Base-by-base conservation (phyloP, 2,329 filamentous ascomycete genomes). In the Ascomycota sp. region DNA sequence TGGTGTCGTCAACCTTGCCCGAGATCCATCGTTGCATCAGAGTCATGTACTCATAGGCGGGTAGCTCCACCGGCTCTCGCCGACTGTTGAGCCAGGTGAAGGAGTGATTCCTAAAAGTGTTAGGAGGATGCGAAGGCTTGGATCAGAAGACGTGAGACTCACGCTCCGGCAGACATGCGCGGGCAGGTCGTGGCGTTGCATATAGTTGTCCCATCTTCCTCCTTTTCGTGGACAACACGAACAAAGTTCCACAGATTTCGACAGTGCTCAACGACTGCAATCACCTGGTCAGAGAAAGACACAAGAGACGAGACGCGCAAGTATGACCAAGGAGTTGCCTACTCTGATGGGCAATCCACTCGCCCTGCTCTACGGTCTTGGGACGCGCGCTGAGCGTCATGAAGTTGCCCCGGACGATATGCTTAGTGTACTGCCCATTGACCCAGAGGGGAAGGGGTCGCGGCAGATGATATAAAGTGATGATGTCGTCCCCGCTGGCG, bases 261-360 rank as follows among this genome's bases (percentile, higher is more conserved):
- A 51, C 86, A 91, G 51, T 93, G 83, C 55, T 94, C 85, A 41
- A 92, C 81, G 40, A 92, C 83, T 92, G 23, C 7, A 27, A 23
- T 20, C n/a, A 15, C n/a, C 19, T 7, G 4, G 33, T 40, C 25
- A 38, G 36, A 11, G 21, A 15, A n/a, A 19, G n/a, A 11, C 12
- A 19, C 2, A 5, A 5, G 13, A 5, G 15, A 9, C n/a, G 23
- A 7, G 11, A 4, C 7, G 7, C 37, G 23, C n/a, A 5, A 25
- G 13, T n/a, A n/a, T n/a, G n/a, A n/a, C n/a, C n/a, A n/a, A 7
- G 6, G 7, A n/a, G n/a, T 7, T 8, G 44, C 57, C 47, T 63
- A 92, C 86, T 75, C 63, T 94, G 86, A 52, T 94, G 82, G 37
- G 85, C 85, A 42, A 94, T 67, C 86, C 86, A 95, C 55, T 95